A percentile compares a stretch with the other conserved stretches of the same genome.
Evolutionary conservation across 306 rosid species (phyloP).

Genomic region (Sindora glabra): DNA sequence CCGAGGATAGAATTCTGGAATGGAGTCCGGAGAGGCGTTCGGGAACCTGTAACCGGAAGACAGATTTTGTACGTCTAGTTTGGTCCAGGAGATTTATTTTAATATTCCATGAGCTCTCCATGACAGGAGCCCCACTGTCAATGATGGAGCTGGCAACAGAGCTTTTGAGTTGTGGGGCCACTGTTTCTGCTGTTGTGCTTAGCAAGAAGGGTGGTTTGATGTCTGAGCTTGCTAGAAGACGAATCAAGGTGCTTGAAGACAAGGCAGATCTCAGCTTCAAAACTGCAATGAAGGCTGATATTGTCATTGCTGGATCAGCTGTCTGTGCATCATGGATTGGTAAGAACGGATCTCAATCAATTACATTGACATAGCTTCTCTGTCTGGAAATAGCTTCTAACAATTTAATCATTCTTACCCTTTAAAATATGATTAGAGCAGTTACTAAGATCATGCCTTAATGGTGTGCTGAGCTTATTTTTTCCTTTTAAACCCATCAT

Average conservation of each 20-base stretch:
- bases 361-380: background rate
- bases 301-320: constrained; percentile 88
- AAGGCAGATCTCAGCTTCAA: constrained; percentile 62
- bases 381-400: background rate
- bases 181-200: constrained; percentile 79
- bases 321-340: constrained; percentile 95
- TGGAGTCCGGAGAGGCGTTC: constrained; percentile 60
- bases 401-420: no score
- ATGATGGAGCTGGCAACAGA: constrained; percentile 95
- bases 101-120: constrained; percentile 87
- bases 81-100: constrained; percentile 71
- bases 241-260: constrained; percentile 80
- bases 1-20: constrained; percentile 61
- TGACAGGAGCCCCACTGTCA: constrained; percentile 94
- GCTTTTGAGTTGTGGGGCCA: constrained; percentile 79
- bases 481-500: background rate
- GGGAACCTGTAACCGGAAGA: constrained; percentile 62
- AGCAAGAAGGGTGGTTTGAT: constrained; percentile 89
- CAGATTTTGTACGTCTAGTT: constrained; percentile 63
- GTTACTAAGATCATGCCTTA: no score
- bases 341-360: constrained; percentile 26
- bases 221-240: constrained; percentile 73
- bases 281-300: constrained; percentile 65
- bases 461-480: background rate
- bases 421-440: no score